Evolutionary conservation across 257 asterid genomes (phyloP), one percentile per base, ranked within the genome.

Genomic region (Solanum bulbocastanum): DNA sequence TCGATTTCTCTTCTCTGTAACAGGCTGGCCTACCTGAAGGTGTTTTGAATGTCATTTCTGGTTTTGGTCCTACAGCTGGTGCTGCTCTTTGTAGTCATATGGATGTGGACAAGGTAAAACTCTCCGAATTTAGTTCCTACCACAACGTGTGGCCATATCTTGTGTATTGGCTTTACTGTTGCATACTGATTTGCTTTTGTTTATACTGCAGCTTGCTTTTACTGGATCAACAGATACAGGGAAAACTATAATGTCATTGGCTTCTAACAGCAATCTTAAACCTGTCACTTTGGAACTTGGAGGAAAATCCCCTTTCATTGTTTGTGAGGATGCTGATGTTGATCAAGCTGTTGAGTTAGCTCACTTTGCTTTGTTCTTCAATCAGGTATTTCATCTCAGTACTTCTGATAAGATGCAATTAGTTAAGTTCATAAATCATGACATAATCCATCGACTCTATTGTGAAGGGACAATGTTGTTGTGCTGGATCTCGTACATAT

Each of bases 1-100:
- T 1, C 2, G 7, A 62, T n/a, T 62, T 62, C 3, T 62, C 33
- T 62, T n/a, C 32, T n/a, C 71, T 62, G 2, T 7, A 25, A 89
- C 92, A 97, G 99, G 99, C 99, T 86, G 99, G 98, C 58, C 96
- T 97, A 89, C 99, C 99, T 81, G 87, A 90, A 3, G 99, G 99
- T 23, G 99, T 94, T 88, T 83, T 97, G 88, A 97, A 97, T 90
- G 89, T 97, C 79, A 93, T 97, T 87, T 92, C 99, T 83, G 99
- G 99, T 84, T 97, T 91, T 87, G 99, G 99, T 88, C 95, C 96
- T 2, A 94, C 98, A 20, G 99, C 98, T 88, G 99, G 99, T 88
- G 98, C 95, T 66, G 94, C 99, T 88, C 99, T 97, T 88, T 94
- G 96, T 91, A 90, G 93, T 89, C 99, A 97, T 91, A 97, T 95